Percentiles rank a stretch among this genome's conserved stretches.
Evolutionary conservation across 495 filamentous ascomycete genomes (phyloP).

Genomic region (Glarea lozoyensis): DNA sequence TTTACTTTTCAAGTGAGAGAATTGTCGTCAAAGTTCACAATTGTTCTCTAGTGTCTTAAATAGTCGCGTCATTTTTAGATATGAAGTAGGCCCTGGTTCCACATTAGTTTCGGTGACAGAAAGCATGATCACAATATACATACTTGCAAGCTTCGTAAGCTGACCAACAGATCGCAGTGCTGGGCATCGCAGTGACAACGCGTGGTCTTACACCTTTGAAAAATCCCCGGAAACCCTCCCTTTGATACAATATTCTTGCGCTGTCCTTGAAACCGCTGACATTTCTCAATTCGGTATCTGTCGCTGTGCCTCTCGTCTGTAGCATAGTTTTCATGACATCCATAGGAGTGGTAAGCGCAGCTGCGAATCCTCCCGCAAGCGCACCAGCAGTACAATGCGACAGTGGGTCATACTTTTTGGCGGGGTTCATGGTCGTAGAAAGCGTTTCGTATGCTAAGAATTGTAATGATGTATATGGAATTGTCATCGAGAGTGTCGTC

Average conservation of each 20-base stretch:
- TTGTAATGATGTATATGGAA: slow-evolving; percentile 93
- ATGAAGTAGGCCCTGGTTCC: slow-evolving; percentile 51
- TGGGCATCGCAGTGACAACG: slow-evolving; percentile 94
- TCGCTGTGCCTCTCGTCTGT: slow-evolving; percentile 79
- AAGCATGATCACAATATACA: no score
- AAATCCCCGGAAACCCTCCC: slow-evolving; percentile 81
- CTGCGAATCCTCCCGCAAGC: slow-evolving; percentile 86
- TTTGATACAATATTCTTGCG: slow-evolving; percentile 69
- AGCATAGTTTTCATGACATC: slow-evolving; percentile 97
- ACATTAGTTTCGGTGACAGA: no score
- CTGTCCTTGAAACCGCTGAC: slow-evolving; percentile 77
- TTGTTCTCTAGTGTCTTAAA: slow-evolving; percentile 4
- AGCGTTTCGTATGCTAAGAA: slow-evolving; percentile 97
- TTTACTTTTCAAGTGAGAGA: no score
- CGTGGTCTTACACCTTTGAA: slow-evolving; percentile 86
- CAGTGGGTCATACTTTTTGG: slow-evolving; percentile 74
- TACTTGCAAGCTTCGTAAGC: slow-evolving; percentile 53
- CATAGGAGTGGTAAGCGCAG: slow-evolving; percentile 87
- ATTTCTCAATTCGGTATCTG: slow-evolving; percentile 73
- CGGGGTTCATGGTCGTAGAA: slow-evolving; percentile 85
- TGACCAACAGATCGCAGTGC: slow-evolving; percentile 97
- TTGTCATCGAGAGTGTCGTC: slow-evolving; percentile 96
- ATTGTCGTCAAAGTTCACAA: not conserved
- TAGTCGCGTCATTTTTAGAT: slow-evolving; percentile 30
- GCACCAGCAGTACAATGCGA: slow-evolving; percentile 90